phyloP scores from a whole-genome alignment of 2,329 filamentous ascomycete genomes.

The Beauveria scarabaeidicola region DNA sequence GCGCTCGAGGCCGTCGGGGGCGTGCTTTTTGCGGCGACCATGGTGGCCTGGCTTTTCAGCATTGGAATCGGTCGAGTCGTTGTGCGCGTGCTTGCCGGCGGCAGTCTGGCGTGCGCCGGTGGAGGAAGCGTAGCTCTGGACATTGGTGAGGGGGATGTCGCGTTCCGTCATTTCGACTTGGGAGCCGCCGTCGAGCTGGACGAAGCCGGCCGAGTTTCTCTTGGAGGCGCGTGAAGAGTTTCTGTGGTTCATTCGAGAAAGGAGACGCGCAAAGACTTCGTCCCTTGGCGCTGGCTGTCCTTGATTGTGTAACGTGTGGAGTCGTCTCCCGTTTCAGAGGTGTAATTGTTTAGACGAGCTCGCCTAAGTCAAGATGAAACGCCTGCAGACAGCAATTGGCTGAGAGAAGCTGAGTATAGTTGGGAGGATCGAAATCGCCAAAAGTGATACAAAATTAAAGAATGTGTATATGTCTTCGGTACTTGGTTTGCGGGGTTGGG shows the following conservation, averaged over 20 bases:
- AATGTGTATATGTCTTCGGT: neutral
- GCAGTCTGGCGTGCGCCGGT: conserved; percentile 43
- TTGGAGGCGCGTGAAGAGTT: conserved; percentile 26
- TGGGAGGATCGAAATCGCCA: neutral
- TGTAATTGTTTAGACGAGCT: neutral
- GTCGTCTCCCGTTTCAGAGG: conserved; percentile 10
- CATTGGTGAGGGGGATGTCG: conserved; percentile 45
- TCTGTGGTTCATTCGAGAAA: conserved; percentile 19
- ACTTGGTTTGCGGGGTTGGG: conserved; percentile 14
- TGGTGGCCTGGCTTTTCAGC: conserved; percentile 36
- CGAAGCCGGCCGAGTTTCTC: conserved; percentile 32
- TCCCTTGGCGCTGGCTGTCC: neutral
- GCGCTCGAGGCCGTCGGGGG: conserved; percentile 30
- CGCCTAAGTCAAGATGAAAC: neutral
- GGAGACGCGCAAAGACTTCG: neutral
- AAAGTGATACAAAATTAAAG: neutral
- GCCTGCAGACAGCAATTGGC: conserved; percentile 12
- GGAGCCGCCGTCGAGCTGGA: conserved; percentile 30
- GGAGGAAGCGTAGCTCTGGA: conserved; percentile 47
- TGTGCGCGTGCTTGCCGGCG: conserved; percentile 25
- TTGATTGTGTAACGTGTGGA: conserved; percentile 3
- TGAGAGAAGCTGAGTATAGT: neutral
- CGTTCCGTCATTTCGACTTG: conserved; percentile 27
- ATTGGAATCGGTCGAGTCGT: conserved; percentile 25
- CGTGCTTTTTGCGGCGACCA: conserved; percentile 44